Percentiles rank a stretch among this genome's conserved stretches.
These are phyloP conservation scores for Thalia dealbata DNA, from an alignment of 176 grass and related monocot genomes.

Conservation along the genomic window DNA sequence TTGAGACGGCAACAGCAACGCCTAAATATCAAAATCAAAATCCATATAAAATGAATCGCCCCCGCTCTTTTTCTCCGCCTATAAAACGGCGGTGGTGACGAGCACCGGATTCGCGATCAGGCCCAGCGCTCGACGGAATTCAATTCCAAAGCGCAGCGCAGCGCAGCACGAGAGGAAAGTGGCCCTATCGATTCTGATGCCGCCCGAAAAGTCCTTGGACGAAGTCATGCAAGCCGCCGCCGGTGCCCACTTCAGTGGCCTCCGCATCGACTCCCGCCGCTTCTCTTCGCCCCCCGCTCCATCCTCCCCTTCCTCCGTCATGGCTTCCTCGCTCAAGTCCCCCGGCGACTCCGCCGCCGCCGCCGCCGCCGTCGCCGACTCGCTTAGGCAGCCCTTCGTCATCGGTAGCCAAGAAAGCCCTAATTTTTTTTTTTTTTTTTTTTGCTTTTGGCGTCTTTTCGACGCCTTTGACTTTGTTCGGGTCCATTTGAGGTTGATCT, in stretches of 20 bases:
- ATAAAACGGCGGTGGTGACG: neutral
- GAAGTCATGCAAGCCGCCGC: constrained; percentile 65
- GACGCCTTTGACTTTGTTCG: neutral
- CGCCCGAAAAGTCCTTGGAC: constrained; percentile 52
- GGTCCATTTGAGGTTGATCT: neutral
- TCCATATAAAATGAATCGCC: too few relatives aligned
- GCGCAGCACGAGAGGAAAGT: too few relatives aligned
- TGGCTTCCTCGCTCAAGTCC: constrained; percentile 21
- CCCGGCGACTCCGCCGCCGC: constrained; percentile 14
- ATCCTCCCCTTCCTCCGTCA: constrained; percentile 54
- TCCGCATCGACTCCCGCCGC: constrained; percentile 53
- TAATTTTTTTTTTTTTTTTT: neutral
- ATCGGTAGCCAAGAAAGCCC: constrained; percentile 36
- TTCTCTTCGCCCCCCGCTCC: constrained; percentile 38
- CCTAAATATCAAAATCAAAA: too few relatives aligned
- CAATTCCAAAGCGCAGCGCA: neutral
- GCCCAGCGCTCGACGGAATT: neutral
- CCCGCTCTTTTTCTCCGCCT: neutral
- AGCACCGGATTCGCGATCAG: neutral
- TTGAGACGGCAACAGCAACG: too few relatives aligned
- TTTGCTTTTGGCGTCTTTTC: neutral
- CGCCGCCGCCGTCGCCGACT: constrained; percentile 3
- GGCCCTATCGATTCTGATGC: neutral
- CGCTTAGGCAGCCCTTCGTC: constrained; percentile 89
- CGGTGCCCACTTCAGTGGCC: constrained; percentile 87